These are phyloP conservation scores for Endocalyx cinctus DNA, from an alignment of 2,329 filamentous ascomycete species.

Conservation along the genomic window DNA sequence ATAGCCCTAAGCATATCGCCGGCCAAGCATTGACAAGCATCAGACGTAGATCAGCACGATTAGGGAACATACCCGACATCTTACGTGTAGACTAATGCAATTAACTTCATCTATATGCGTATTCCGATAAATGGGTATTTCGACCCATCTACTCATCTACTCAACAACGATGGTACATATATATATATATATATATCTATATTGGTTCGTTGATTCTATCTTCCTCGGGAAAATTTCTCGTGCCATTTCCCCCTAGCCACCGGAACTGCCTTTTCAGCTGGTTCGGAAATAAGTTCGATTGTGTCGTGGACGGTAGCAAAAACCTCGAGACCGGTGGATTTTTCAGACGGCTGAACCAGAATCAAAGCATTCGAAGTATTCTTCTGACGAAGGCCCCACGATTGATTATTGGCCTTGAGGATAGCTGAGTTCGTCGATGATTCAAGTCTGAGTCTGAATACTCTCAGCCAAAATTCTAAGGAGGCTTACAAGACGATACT, in stretches of 20 bases:
- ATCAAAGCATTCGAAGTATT: slow-evolving; percentile 65
- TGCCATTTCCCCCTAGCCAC: slow-evolving; percentile 52
- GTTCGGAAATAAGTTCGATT: slow-evolving; percentile 51
- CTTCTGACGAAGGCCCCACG: slow-evolving; percentile 59
- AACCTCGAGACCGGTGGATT: slow-evolving; percentile 33
- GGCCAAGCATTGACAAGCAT: too few species aligned
- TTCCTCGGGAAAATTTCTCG: slow-evolving; percentile 49
- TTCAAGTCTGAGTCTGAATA: slow-evolving; percentile 42
- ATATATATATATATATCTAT: too few species aligned
- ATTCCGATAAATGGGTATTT: too few species aligned
- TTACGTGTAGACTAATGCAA: too few species aligned
- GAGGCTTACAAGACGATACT: too few species aligned
- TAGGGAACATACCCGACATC: too few species aligned
- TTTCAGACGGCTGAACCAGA: slow-evolving; percentile 33
- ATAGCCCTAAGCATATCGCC: too few species aligned
- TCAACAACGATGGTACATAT: too few species aligned
- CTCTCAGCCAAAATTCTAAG: neutral
- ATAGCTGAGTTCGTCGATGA: slow-evolving; percentile 48
- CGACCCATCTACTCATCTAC: too few species aligned
- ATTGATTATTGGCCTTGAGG: slow-evolving; percentile 46
- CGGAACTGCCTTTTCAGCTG: slow-evolving; percentile 25
- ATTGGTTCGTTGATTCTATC: too few species aligned
- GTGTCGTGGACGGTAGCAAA: slow-evolving; percentile 58
- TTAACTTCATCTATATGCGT: too few species aligned
- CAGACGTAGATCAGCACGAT: too few species aligned